These are phyloP conservation scores for Dalechampia spathulata DNA, from an alignment of 441 rosid genomes.

Conservation along the genomic window DNA sequence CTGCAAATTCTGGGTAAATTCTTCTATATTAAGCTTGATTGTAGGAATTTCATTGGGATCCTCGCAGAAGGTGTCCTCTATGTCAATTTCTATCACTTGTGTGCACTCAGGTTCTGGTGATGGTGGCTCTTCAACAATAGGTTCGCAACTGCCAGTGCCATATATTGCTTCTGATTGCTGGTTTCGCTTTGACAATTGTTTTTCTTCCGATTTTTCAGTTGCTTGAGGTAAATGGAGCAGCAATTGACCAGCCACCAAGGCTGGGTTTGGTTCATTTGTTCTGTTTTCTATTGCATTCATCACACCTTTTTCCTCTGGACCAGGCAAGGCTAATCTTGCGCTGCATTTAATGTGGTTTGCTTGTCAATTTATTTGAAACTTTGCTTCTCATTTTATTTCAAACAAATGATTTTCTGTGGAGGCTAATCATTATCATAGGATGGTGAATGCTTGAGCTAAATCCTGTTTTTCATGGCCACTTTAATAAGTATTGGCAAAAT, in stretches of 20 bases:
- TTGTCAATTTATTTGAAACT: slow-evolving; percentile 9
- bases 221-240: slow-evolving; percentile 32
- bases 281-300: slow-evolving; percentile 34
- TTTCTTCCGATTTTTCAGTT: slow-evolving; percentile 29
- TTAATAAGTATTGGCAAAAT: no score
- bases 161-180: slow-evolving; percentile 15
- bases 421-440: slow-evolving; percentile 1
- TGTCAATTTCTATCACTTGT: slow-evolving; percentile 39
- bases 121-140: slow-evolving; percentile 86
- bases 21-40: slow-evolving; percentile 57
- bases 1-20: slow-evolving; percentile 60
- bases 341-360: slow-evolving; percentile 34
- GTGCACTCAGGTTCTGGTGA: slow-evolving; percentile 56
- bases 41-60: slow-evolving; percentile 84
- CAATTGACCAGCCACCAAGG: slow-evolving; percentile 24
- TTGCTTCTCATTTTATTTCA: slow-evolving; percentile 5
- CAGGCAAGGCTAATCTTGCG: slow-evolving; percentile 93
- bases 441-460: slow-evolving; percentile 1
- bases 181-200: slow-evolving; percentile 24
- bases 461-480: no score
- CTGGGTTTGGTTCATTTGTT: slow-evolving; percentile 24
- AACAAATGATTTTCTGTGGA: slow-evolving; percentile 2
- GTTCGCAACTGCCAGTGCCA: slow-evolving; percentile 28
- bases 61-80: slow-evolving; percentile 61
- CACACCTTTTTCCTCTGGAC: slow-evolving; percentile 67